Evolutionary conservation across 2,329 filamentous ascomycete genomes (phyloP).

Genomic region (Cladophialophora immunda): DNA sequence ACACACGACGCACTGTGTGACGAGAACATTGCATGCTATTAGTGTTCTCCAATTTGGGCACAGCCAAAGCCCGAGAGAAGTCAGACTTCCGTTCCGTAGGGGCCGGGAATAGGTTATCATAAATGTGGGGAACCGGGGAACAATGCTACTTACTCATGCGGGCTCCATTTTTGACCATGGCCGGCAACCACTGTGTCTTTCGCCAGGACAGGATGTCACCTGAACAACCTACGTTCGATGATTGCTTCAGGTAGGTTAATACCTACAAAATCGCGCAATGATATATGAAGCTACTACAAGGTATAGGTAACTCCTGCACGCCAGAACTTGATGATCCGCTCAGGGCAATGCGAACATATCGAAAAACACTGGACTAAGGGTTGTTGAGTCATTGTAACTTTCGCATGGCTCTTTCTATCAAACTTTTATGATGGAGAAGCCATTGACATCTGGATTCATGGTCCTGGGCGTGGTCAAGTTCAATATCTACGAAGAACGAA

Average conservation of each 20-base stretch:
- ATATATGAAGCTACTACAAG: background rate
- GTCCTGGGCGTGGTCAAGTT: conserved; percentile 29
- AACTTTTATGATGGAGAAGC: conserved; percentile 17
- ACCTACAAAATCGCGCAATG: background rate
- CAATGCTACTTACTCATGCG: background rate
- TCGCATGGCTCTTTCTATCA: conserved; percentile 25
- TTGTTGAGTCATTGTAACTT: background rate
- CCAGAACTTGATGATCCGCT: too few species aligned
- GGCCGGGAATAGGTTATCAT: background rate
- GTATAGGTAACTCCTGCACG: background rate
- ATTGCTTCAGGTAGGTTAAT: background rate
- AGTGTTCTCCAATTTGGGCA: background rate
- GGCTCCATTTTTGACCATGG: background rate
- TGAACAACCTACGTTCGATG: background rate
- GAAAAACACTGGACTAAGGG: background rate
- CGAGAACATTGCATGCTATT: background rate
- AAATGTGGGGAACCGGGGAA: background rate
- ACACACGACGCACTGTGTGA: background rate
- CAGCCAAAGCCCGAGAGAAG: background rate
- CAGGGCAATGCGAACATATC: background rate
- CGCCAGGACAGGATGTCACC: background rate
- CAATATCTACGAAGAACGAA: conserved; percentile 16
- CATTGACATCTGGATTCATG: conserved; percentile 22
- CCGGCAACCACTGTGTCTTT: background rate
- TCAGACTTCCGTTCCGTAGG: background rate